Conservation (phyloP, 257 asterid genomes). For the Mitragyna speciosa region DNA sequence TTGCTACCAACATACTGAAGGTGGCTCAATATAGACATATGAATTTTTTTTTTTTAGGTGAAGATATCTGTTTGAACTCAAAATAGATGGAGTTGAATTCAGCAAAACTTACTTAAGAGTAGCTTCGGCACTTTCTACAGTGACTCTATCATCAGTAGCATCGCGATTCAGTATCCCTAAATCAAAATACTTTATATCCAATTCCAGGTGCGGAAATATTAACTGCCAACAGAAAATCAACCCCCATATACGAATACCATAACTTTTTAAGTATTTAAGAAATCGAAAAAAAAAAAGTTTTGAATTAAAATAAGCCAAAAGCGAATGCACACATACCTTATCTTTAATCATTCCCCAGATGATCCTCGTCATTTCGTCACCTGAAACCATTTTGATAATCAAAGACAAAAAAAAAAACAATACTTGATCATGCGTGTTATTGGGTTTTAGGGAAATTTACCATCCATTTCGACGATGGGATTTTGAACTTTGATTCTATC, state of each 20-base stretch:
- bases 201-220: conserved; percentile 75
- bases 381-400: conserved; percentile 29
- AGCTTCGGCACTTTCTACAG: conserved; percentile 93
- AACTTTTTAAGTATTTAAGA: background rate
- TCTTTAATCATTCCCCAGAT: conserved; percentile 87
- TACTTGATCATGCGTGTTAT: too few relatives aligned
- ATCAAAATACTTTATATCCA: conserved; percentile 87
- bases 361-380: conserved; percentile 93
- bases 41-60: background rate
- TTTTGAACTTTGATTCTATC: conserved; percentile 69
- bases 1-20: background rate
- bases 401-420: background rate
- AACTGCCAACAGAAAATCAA: conserved; percentile 46
- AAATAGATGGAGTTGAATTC: background rate
- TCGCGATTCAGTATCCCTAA: conserved; percentile 85
- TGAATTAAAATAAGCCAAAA: background rate
- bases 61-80: background rate
- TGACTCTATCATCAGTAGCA: conserved; percentile 76
- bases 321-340: conserved; percentile 41
- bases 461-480: conserved; percentile 97
- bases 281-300: conserved; percentile 4
- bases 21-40: too few relatives aligned
- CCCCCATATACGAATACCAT: background rate
- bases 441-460: conserved; percentile 26
- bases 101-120: conserved; percentile 67